These are phyloP conservation scores for Groenewaldozyma sp. DNA, from an alignment of 1,139 yeast species.

Conservation along the genomic window DNA sequence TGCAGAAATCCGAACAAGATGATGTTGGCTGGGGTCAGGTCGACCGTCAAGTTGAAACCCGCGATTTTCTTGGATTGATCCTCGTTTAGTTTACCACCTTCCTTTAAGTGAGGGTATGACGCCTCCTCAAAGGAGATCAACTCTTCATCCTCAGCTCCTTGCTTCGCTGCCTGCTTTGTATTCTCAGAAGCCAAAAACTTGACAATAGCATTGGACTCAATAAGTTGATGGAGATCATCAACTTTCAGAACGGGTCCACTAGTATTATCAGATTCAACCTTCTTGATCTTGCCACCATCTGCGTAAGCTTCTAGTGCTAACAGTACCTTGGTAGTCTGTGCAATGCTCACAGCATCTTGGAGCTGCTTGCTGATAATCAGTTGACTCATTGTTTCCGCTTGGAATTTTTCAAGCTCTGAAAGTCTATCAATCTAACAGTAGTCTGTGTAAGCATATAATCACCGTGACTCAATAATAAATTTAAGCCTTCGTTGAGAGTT, in stretches of 20 bases:
- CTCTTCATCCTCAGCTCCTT: constrained; percentile 14
- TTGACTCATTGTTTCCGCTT: constrained; percentile 1
- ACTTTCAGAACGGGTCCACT: constrained; percentile 8
- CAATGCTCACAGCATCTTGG: constrained; percentile 15
- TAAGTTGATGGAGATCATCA: constrained; percentile 28
- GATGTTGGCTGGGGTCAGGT: constrained; percentile 19
- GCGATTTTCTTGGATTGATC: constrained; percentile 11
- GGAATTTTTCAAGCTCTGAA: too few species aligned
- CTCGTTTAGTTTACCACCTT: constrained; percentile 21
- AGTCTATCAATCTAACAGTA: too few species aligned
- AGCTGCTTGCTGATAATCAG: constrained; percentile 3
- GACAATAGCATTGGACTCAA: constrained; percentile 78
- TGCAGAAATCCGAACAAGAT: constrained; percentile 25
- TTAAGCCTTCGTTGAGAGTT: too few species aligned
- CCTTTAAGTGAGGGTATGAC: constrained; percentile 21
- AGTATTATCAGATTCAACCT: constrained; percentile 1
- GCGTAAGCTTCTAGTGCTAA: constrained; percentile 17
- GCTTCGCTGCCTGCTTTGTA: constrained; percentile 31
- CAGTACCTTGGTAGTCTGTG: constrained; percentile 17
- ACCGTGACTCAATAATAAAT: too few species aligned
- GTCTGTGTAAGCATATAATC: too few species aligned
- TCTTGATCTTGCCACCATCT: constrained; percentile 4
- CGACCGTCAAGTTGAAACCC: constrained; percentile 7
- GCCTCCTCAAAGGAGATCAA: constrained; percentile 19
- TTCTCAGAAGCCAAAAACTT: constrained; percentile 42